phyloP scores from a whole-genome alignment of 2,329 filamentous ascomycete genomes.

The Domatiomyces globalis region DNA sequence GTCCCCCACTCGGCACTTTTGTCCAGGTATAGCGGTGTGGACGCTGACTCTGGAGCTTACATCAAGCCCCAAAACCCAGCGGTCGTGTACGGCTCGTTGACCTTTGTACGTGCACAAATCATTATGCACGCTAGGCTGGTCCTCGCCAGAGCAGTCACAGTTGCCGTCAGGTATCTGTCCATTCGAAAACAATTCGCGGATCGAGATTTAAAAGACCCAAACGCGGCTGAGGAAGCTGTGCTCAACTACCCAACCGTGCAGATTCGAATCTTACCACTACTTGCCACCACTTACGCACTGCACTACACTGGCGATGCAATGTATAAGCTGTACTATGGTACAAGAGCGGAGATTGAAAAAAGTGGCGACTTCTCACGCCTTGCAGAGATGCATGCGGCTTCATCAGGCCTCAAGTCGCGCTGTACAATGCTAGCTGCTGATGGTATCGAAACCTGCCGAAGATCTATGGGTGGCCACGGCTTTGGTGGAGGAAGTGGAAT shows the following conservation, averaged over 20 bases:
- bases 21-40: constrained; percentile 34
- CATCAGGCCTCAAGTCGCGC: constrained; percentile 59
- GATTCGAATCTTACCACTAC: constrained; percentile 37
- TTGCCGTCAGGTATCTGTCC: constrained; percentile 37
- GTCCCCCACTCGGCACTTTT: constrained; percentile 36
- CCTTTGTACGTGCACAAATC: constrained; percentile 29
- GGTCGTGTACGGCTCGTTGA: constrained; percentile 37
- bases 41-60: constrained; percentile 32
- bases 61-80: constrained; percentile 33
- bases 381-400: constrained; percentile 60
- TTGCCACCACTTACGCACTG: constrained; percentile 39
- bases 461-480: constrained; percentile 54
- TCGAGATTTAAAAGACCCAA: constrained; percentile 27
- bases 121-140: constrained; percentile 35
- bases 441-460: constrained; percentile 57
- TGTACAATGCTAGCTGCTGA: constrained; percentile 58
- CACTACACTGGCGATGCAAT: constrained; percentile 31
- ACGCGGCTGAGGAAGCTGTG: constrained; percentile 30
- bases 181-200: constrained; percentile 37
- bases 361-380: constrained; percentile 38
- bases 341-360: constrained; percentile 30
- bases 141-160: constrained; percentile 38
- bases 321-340: constrained; percentile 32
- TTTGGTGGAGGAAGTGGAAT: constrained; percentile 39
- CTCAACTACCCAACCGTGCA: constrained; percentile 41